These are phyloP conservation scores for Metschnikowia henanensis DNA, from an alignment of 805 yeast species.

Conservation along the genomic window DNA sequence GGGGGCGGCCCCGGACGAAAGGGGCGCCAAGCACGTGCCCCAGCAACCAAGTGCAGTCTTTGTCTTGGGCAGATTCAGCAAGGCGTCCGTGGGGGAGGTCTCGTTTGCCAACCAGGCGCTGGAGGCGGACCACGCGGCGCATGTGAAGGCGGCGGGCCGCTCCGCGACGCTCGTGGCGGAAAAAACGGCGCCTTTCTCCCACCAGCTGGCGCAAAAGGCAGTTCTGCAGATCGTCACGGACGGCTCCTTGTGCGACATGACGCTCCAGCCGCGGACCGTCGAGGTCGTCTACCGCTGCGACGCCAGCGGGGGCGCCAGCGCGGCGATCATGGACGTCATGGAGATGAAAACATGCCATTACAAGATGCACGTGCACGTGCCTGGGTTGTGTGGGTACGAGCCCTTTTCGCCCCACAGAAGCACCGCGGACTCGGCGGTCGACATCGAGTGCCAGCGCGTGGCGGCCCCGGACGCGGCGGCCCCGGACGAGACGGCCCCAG, in stretches of 20 bases:
- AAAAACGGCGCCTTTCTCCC: slow-evolving; percentile 17
- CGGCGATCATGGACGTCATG: slow-evolving; percentile 38
- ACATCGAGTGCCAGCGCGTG: slow-evolving; percentile 29
- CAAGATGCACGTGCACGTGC: slow-evolving; percentile 49
- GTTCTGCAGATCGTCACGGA: slow-evolving; percentile 36
- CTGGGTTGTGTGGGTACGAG: slow-evolving; percentile 45
- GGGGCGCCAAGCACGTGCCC: slow-evolving; percentile 26
- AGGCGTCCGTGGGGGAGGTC: slow-evolving; percentile 11
- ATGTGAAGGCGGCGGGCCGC: slow-evolving; percentile 26
- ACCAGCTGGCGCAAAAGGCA: slow-evolving; percentile 26
- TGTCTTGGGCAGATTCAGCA: slow-evolving; percentile 34
- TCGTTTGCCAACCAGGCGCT: slow-evolving; percentile 22
- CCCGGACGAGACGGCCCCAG: no score
- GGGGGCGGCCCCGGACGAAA: slow-evolving; percentile 19
- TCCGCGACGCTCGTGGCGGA: slow-evolving; percentile 21
- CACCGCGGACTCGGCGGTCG: slow-evolving; percentile 25
- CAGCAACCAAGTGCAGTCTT: slow-evolving; percentile 33
- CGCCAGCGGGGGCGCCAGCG: slow-evolving; percentile 20
- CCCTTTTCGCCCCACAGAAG: slow-evolving; percentile 29
- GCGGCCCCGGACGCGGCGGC: background rate
- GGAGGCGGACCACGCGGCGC: slow-evolving; percentile 10
- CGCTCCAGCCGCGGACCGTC: slow-evolving; percentile 49
- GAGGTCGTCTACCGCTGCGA: slow-evolving; percentile 62
- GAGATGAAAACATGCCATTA: slow-evolving; percentile 63
- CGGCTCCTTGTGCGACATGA: slow-evolving; percentile 64